Base-by-base conservation (phyloP, 176 grass and related monocot genomes). In the Carex scoparia region DNA sequence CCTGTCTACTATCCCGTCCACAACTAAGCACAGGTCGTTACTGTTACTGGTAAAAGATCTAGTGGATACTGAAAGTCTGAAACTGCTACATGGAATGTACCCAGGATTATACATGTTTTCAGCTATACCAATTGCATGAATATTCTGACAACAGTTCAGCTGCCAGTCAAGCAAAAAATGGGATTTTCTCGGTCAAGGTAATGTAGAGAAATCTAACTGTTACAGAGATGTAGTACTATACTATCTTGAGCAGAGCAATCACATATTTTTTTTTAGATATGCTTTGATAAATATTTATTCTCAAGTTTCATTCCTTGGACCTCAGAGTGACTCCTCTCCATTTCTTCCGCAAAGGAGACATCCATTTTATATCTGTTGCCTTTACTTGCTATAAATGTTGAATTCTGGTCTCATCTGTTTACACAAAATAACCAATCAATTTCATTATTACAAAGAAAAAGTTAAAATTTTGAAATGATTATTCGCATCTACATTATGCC, bases 161-260 rank as follows among this genome's bases (percentile, higher is more conserved):
- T 38, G 37, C 37, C 37, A 38, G 37, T 38, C 2, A 38, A 38
- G 37, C 37, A 38, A 38, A 38, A 38, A 38, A 38, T 38, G 37
- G 37, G 37, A 38, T 38, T 38, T 38, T 4, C 3, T 38, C 37
- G 37, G 32, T 38, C 37, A 38, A 38, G 37, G 37, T 38, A 38
- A 38, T 38, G 37, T 38, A 38, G 37, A 38, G 37, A 37, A 3
- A 37, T 37, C 77, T 61, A 80, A 80, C 79, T 61, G 65, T 35
- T 59, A 65, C 65, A 59, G 65, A 81, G 49, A 65, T 13, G 79
- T 81, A 23, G 32, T 62, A 81, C 61, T 23, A 73, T 62, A 81
- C 61, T 23, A 73, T 44, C 79, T 81, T 65, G 59, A 60, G 40
- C 79, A 81, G 79, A 65, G 42, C 79, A 81, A 81, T 81, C 42